Evolutionary conservation across 108 stramenopile genomes (phyloP).

Genomic region (Stephanodiscus triporus): DNA sequence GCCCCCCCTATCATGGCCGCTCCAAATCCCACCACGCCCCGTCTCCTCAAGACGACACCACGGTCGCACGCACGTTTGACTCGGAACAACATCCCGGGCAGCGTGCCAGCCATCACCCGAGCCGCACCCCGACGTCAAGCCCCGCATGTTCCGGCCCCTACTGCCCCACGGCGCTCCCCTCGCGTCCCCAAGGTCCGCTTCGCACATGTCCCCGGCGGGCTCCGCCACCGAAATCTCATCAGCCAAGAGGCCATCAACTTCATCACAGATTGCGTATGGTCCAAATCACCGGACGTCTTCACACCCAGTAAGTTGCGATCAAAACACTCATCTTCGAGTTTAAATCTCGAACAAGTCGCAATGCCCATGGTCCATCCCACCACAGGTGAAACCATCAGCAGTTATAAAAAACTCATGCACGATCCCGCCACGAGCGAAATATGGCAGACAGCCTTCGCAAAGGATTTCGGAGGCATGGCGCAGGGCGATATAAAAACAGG

Average conservation of each 20-base stretch:
- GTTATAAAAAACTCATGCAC: background rate
- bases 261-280: too few relatives aligned
- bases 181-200: too few relatives aligned
- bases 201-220: too few relatives aligned
- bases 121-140: background rate
- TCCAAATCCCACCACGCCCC: background rate
- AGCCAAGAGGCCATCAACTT: too few relatives aligned
- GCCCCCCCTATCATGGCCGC: background rate
- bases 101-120: background rate
- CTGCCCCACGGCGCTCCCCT: too few relatives aligned
- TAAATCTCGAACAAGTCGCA: background rate
- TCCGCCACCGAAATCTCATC: too few relatives aligned
- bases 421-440: background rate
- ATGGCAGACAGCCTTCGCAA: conserved; percentile 14
- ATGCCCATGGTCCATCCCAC: conserved; percentile 13
- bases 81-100: background rate
- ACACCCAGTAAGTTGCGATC: too few relatives aligned
- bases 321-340: too few relatives aligned
- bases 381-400: conserved; percentile 9
- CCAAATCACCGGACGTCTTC: too few relatives aligned
- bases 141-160: too few relatives aligned
- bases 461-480: conserved; percentile 18
- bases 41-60: background rate
- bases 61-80: background rate
- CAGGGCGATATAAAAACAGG: conserved; percentile 16